Evolutionary conservation across 495 filamentous ascomycete species (phyloP).

Genomic region (Aspergillus avenaceus): DNA sequence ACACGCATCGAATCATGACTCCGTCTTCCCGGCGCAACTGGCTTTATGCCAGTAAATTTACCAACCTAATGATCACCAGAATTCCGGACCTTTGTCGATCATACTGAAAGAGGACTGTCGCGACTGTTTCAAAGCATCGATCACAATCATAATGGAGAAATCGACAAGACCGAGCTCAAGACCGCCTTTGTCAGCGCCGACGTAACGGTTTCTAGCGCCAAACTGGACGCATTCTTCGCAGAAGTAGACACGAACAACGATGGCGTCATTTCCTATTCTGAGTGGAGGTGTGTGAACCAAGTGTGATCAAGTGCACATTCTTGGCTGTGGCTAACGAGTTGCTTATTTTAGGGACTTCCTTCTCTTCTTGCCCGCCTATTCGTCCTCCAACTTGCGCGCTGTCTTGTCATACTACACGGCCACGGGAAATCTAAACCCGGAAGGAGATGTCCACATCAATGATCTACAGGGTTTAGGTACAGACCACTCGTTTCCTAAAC

Average conservation of each 20-base stretch:
- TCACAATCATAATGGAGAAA: slow-evolving; percentile 76
- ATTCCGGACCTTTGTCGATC: slow-evolving; percentile 81
- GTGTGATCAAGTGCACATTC: slow-evolving; percentile 2
- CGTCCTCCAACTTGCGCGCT: slow-evolving; percentile 65
- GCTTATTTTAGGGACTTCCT: slow-evolving; percentile 73
- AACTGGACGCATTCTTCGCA: slow-evolving; percentile 78
- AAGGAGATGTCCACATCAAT: slow-evolving; percentile 93
- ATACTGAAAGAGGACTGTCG: slow-evolving; percentile 78
- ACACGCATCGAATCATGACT: slow-evolving; percentile 18
- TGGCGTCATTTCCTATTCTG: slow-evolving; percentile 82
- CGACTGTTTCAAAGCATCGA: slow-evolving; percentile 85
- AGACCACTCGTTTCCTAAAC: slow-evolving; percentile 65
- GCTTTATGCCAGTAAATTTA: slow-evolving; percentile 13
- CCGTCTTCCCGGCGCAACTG: slow-evolving; percentile 6
- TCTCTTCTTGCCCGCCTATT: slow-evolving; percentile 80
- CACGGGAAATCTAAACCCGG: slow-evolving; percentile 82
- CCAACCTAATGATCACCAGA: slow-evolving; percentile 51
- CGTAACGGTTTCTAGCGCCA: slow-evolving; percentile 69
- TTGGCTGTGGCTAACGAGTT: slow-evolving; percentile 9
- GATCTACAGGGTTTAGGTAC: slow-evolving; percentile 94
- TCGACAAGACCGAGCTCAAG: slow-evolving; percentile 80
- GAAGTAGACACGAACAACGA: slow-evolving; percentile 89
- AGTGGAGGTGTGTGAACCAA: slow-evolving; percentile 77
- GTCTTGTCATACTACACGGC: slow-evolving; percentile 90
- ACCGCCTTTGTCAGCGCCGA: slow-evolving; percentile 74